Evolutionary conservation across 768 basidiomycete genomes (phyloP), one percentile per base, ranked within the genome.

Genomic region (Tricholoma sp.): DNA sequence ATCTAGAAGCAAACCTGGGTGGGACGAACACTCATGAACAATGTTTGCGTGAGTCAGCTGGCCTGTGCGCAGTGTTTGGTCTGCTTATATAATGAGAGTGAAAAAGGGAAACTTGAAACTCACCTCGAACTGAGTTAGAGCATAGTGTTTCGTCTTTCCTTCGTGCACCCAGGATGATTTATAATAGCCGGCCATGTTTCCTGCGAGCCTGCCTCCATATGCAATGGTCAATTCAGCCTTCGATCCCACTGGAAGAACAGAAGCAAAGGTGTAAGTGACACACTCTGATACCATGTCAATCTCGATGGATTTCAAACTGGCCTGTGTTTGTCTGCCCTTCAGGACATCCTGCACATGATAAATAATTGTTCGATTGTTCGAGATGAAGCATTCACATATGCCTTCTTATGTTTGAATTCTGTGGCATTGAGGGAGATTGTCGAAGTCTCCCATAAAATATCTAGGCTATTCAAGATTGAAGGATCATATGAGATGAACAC

Each of bases 41-140:
- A 35, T 35, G 34, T 41, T 41, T 41, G 39, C 18, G 39, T 41
- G 4, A 35, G 34, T 35, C 34, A 35, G 34, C 34, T 35, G 34
- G 34, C 34, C 34, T 35, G 34, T 35, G 34, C 34, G 34, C 34
- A 35, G 34, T 35, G 34, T 35, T 35, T 35, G 34, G 34, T 35
- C 34, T 35, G 34, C 12, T 35, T 35, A 35, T 29, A 29, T 29
- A 29, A 29, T 29, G 29, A 29, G 29, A 29, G 29, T 29, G 29
- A 29, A 29, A 8, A 29, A 46, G 46, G 50, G 11, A 50, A n/a
- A 27, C 24, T 27, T 27, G 24, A 27, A 16, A 55, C 66, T 43
- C 56, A 85, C 89, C 76, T 89, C 92, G 62, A 94, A 96, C 72
- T 98, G 95, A 35, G 96, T 97, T 53, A 98, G 75, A 21, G 88